Evolutionary conservation across 2,329 filamentous ascomycete species (phyloP).

Genomic region (Chaetomium sp.): DNA sequence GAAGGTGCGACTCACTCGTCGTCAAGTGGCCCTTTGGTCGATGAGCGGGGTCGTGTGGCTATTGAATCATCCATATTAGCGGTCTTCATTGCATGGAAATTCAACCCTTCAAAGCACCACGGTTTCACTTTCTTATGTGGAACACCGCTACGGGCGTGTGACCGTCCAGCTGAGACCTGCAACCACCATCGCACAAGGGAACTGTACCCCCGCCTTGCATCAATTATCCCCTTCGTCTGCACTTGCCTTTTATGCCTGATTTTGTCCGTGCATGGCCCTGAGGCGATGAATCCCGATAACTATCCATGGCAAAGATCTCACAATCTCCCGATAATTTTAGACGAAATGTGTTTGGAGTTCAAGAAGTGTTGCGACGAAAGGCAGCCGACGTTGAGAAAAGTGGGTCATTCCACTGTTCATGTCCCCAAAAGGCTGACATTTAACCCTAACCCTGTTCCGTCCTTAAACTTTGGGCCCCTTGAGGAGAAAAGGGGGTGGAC

Average conservation of each 20-base stretch:
- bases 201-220: background rate
- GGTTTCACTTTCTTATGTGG: background rate
- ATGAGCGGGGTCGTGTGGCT: constrained; percentile 58
- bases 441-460: background rate
- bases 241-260: constrained; percentile 24
- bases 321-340: too few relatives aligned
- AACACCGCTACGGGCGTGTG: background rate
- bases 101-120: background rate
- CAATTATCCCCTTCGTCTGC: background rate
- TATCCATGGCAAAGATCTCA: constrained; percentile 14
- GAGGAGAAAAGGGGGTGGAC: too few relatives aligned
- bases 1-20: constrained; percentile 52
- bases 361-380: background rate
- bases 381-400: constrained; percentile 10
- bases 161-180: background rate
- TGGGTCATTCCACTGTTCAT: background rate
- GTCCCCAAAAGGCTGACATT: background rate
- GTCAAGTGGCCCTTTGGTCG: constrained; percentile 75
- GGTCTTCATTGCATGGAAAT: background rate
- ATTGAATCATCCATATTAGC: constrained; percentile 5
- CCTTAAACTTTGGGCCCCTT: too few relatives aligned
- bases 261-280: constrained; percentile 24
- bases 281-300: constrained; percentile 6
- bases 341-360: too few relatives aligned
- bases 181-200: background rate